These are phyloP conservation scores for Phlyctochytrium bullatum DNA, from an alignment of 192 early-diverging fungal genomes.

Conservation along the genomic window DNA sequence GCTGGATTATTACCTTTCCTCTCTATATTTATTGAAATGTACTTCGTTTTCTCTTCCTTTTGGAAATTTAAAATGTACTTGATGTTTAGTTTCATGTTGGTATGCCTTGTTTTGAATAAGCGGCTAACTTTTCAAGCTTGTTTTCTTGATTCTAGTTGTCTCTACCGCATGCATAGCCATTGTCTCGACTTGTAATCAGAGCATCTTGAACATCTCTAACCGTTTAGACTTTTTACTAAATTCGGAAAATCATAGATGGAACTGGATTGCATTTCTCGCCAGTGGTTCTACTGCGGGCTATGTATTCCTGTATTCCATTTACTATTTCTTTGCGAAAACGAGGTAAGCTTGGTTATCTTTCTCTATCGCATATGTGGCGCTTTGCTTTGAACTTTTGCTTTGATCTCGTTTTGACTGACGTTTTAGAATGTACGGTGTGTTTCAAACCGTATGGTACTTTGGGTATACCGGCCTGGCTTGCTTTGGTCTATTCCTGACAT, in stretches of 20 bases:
- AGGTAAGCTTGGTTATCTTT: too few species aligned
- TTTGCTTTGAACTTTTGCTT: slow-evolving; percentile 6
- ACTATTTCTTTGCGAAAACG: slow-evolving; percentile 80
- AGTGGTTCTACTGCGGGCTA: slow-evolving; percentile 83
- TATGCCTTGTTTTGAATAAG: slow-evolving; percentile 17
- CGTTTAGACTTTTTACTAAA: slow-evolving; percentile 77
- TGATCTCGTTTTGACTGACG: background rate
- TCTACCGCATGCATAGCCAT: slow-evolving; percentile 85
- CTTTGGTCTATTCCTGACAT: slow-evolving; percentile 69
- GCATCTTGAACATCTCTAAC: slow-evolving; percentile 10
- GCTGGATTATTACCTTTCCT: slow-evolving; percentile 85
- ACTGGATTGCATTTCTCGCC: slow-evolving; percentile 86
- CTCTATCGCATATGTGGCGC: background rate
- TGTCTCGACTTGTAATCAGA: slow-evolving; percentile 67
- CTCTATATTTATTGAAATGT: slow-evolving; percentile 93
- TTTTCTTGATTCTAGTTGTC: slow-evolving; percentile 80
- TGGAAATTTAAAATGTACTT: slow-evolving; percentile 92
- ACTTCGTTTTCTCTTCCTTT: slow-evolving; percentile 93
- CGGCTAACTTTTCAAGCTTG: slow-evolving; percentile 41
- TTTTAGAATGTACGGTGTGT: slow-evolving; percentile 71
- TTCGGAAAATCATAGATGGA: slow-evolving; percentile 84
- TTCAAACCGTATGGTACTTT: slow-evolving; percentile 84
- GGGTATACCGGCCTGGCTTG: slow-evolving; percentile 81
- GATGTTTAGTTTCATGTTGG: slow-evolving; percentile 88
- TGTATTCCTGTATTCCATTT: slow-evolving; percentile 82